These are phyloP conservation scores for Xerocomus spinulosus DNA, from an alignment of 768 basidiomycete genomes.

Conservation along the genomic window DNA sequence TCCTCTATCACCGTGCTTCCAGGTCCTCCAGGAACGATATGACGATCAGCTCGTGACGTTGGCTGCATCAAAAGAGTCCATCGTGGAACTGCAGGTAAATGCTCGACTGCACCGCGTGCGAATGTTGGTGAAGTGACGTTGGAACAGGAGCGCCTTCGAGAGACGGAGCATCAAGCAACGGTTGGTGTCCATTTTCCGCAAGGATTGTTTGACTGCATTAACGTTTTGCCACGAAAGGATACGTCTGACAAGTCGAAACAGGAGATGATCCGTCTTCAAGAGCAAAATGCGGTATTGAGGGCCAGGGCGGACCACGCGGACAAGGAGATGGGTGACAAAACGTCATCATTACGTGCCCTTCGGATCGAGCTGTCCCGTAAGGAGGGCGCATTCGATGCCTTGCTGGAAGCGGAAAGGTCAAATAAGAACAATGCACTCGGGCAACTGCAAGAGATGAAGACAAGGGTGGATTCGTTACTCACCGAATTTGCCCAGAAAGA, in stretches of 20 bases:
- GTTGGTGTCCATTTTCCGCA: conserved; percentile 10
- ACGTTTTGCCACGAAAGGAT: conserved; percentile 14
- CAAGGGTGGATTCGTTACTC: conserved; percentile 18
- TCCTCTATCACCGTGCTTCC: background rate
- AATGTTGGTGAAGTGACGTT: background rate
- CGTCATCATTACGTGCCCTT: conserved; percentile 11
- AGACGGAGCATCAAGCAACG: conserved; percentile 11
- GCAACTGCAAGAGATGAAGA: conserved; percentile 18
- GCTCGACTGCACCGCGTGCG: background rate
- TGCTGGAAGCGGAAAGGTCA: conserved; percentile 22
- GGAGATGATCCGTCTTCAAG: conserved; percentile 18
- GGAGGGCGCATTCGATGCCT: conserved; percentile 21
- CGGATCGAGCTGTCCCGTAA: conserved; percentile 23
- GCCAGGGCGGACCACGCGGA: conserved; percentile 11
- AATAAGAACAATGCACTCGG: conserved; percentile 17
- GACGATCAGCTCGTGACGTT: conserved; percentile 54
- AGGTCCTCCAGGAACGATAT: conserved; percentile 55
- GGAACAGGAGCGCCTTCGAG: conserved; percentile 22
- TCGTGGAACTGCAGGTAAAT: conserved; percentile 47
- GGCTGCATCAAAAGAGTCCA: conserved; percentile 49
- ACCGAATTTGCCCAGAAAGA: conserved; percentile 21
- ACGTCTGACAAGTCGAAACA: conserved; percentile 8
- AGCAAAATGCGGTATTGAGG: conserved; percentile 18
- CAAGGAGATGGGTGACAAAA: conserved; percentile 9
- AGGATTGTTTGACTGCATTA: background rate